Percentiles rank a stretch among this genome's conserved stretches.
Conservation (phyloP, 768 basidiomycete species). For the Cyclocybe aegerita region DNA sequence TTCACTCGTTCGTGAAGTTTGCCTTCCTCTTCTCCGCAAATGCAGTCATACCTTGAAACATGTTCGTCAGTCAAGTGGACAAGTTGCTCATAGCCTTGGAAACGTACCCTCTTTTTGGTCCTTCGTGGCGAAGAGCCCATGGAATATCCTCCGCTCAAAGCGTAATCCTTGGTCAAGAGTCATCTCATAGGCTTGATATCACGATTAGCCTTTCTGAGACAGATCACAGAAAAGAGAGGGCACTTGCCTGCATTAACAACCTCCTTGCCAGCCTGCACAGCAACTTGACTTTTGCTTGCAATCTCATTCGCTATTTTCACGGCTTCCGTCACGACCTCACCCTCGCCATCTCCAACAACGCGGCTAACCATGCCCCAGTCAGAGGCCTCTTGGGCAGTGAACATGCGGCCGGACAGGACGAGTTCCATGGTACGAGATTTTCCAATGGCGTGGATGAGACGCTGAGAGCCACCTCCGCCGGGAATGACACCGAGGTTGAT, state of each 20-base stretch:
- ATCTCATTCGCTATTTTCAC: conserved; percentile 77
- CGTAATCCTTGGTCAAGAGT: conserved; percentile 79
- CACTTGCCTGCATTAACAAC: conserved; percentile 82
- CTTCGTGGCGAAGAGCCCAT: conserved; percentile 86
- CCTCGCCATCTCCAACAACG: conserved; percentile 75
- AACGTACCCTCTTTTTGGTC: conserved; percentile 92
- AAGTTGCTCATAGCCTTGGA: not conserved
- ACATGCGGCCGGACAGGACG: conserved; percentile 81
- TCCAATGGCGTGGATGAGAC: conserved; percentile 81
- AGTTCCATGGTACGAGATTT: conserved; percentile 96
- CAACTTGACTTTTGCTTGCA: conserved; percentile 78
- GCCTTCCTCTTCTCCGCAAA: conserved; percentile 94
- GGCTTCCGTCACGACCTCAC: conserved; percentile 84
- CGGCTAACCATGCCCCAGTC: conserved; percentile 86
- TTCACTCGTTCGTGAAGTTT: conserved; percentile 65
- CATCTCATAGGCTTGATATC: conserved; percentile 70
- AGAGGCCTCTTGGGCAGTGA: conserved; percentile 81
- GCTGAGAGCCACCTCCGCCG: conserved; percentile 92
- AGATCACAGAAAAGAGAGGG: not conserved
- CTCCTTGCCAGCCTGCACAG: conserved; percentile 88
- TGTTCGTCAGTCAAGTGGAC: not conserved
- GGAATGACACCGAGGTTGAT: conserved; percentile 95
- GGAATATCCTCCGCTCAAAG: conserved; percentile 89
- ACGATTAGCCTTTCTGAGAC: conserved; percentile 1
- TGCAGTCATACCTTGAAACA: conserved; percentile 79